Base-by-base conservation (phyloP, 2,329 filamentous ascomycete species). In the Tolypocladium ovalisporum region DNA sequence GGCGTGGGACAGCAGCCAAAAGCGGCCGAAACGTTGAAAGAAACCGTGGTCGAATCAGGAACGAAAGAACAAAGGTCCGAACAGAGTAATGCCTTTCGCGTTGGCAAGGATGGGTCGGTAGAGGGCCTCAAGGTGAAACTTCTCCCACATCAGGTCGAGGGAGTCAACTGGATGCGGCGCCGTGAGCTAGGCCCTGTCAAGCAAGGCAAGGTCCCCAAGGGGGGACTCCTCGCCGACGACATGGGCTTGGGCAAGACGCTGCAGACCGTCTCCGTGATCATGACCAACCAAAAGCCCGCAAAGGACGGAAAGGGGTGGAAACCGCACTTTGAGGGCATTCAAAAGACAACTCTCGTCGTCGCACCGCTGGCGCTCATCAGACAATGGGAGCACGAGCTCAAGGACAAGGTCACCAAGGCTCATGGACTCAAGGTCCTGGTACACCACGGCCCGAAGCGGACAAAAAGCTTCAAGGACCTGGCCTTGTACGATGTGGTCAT, bases 171-270 rank as follows among this genome's bases (percentile, higher is more conserved):
- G 93, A 96, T 99, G 90, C 87, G 83, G 57, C 89, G 92, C 59
- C 90, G 95, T 66, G 94, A 99, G 73, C 85, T 90, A 13, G 92
- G 93, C 2, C 85, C 85, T 22, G 85, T 89, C 60, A 96, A 94
- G 75, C 88, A 87, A 64, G 89, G 89, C 59, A 83, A 76, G 60
- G 81, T 95, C 12, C 91, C 93, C 35, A 94, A 95, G 65, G 94
- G 94, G 39, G 94, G 94, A 22, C 96, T 99, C 61, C 80, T 99
- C 39, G 94, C 94, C 22, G 94, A 99, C 66, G 94, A 99, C 69
- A 95, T 97, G 93, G 93, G 93, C 63, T 77, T 97, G 17, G 94
- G 94, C 58, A 99, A 99, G 78, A 99, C 94, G 0, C 82, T 99
- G 17, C 94, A 99, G 73, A 90, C 92, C 1, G 89, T 99, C 58